Base-by-base conservation (phyloP, 2,329 filamentous ascomycete genomes). In the Endoconidiophora polonica region DNA sequence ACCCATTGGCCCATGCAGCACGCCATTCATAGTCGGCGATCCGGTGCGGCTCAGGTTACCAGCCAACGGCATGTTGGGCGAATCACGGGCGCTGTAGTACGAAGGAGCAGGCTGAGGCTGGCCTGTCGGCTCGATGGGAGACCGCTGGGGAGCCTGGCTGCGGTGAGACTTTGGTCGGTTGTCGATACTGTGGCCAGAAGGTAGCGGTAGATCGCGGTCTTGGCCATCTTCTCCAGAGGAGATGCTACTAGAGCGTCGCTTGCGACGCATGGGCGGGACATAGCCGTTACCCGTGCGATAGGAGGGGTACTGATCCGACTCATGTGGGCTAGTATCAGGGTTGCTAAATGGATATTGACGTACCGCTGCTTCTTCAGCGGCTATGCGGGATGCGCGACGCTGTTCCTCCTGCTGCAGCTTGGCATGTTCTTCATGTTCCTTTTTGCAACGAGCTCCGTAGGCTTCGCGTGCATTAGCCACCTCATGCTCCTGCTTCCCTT, bases 201-300 rank as follows among this genome's bases (percentile, higher is more conserved):
- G 69, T 36, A 70, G 70, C 37, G 69, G 69, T 36, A 70, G 60
- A 49, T 69, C 63, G 55, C 69, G 67, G 12, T 63, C 62, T 42
- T 68, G 66, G 9, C 65, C 66, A 49, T 66, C 64, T 2, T 66
- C 64, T 2, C 7, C 26, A 10, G 26, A 33, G 12, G 26, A 33
- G 5, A 33, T 33, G 26, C 26, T 33, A 5, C 26, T 33, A 5
- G 26, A 33, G 26, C 26, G 26, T 6, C 26, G 26, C 26, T 33
- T 33, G 26, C 26, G 26, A 3, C 26, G 1, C 26, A 33, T 10
- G 7, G 26, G 26, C 26, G 26, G 12, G 26, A 3, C 3, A 29
- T 6, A 29, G 26, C 4, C 12, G 26, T 33, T 18, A 18, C 16
- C 16, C 16, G 16, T 18, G 16, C 16, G 16, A 18, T 18, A 18